Conservation (phyloP, 768 basidiomycete genomes). For the Infundibulicybe gibba region DNA sequence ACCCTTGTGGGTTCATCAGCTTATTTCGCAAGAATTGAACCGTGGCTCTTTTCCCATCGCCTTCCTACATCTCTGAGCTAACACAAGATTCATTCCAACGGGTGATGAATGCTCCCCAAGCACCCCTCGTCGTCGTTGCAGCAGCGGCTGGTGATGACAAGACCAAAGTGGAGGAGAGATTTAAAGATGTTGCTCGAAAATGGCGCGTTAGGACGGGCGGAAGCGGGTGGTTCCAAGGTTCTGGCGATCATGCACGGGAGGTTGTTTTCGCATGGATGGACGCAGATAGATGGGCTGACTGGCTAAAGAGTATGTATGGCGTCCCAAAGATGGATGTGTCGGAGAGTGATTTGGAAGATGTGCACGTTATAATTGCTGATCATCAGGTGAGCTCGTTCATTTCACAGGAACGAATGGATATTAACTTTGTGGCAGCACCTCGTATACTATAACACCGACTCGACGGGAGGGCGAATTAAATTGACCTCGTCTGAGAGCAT, state of each 20-base stretch:
- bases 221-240: constrained; percentile 16
- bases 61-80: constrained; percentile 72
- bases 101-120: constrained; percentile 78
- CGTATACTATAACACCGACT: constrained; percentile 74
- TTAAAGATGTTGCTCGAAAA: constrained; percentile 50
- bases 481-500: constrained; percentile 51
- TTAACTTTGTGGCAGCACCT: constrained; percentile 41
- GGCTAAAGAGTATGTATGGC: constrained; percentile 93
- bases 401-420: constrained; percentile 1
- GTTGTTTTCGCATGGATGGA: constrained; percentile 94
- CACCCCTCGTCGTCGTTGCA: constrained; percentile 77
- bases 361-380: constrained; percentile 70
- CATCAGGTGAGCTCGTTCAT: constrained; percentile 55
- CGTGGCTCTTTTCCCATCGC: constrained; percentile 67
- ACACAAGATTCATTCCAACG: constrained; percentile 75
- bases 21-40: constrained; percentile 26
- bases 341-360: constrained; percentile 29
- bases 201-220: constrained; percentile 52
- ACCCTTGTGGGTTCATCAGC: constrained; percentile 30
- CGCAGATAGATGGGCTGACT: constrained; percentile 73
- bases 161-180: constrained; percentile 39
- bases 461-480: constrained; percentile 47
- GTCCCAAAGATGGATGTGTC: constrained; percentile 29
- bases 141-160: constrained; percentile 35
- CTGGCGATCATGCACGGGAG: constrained; percentile 37